These are phyloP conservation scores for Suillus weaverae DNA, from an alignment of 768 basidiomycete species.

Conservation along the genomic window DNA sequence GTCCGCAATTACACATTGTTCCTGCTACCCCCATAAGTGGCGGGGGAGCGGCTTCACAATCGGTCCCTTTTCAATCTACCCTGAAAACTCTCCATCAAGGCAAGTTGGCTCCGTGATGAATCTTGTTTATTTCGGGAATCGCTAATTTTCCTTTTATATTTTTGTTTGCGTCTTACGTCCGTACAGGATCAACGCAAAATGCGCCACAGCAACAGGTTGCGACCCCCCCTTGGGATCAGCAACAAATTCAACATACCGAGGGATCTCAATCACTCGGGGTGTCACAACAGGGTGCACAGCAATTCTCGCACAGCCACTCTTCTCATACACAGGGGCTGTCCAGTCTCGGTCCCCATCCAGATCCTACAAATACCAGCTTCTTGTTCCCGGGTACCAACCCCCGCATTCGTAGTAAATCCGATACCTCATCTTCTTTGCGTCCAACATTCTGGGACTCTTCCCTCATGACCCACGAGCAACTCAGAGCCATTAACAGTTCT, in stretches of 20 bases:
- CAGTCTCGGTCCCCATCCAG: conserved; percentile 32
- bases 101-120: conserved; percentile 37
- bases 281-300: conserved; percentile 30
- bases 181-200: conserved; percentile 32
- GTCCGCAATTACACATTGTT: conserved; percentile 74
- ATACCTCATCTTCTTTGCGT: conserved; percentile 49
- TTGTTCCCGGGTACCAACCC: conserved; percentile 39
- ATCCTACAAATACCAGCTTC: conserved; percentile 38
- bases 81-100: conserved; percentile 54
- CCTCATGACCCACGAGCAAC: conserved; percentile 38
- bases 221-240: conserved; percentile 36
- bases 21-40: conserved; percentile 80
- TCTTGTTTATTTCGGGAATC: conserved; percentile 33
- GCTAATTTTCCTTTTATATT: conserved; percentile 29
- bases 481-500: conserved; percentile 34
- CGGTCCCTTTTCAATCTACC: conserved; percentile 53
- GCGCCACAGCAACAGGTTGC: conserved; percentile 34
- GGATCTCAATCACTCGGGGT: conserved; percentile 30
- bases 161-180: conserved; percentile 26
- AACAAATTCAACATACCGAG: conserved; percentile 37
- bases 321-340: conserved; percentile 37
- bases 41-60: conserved; percentile 47
- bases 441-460: conserved; percentile 52
- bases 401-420: conserved; percentile 60
- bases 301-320: conserved; percentile 35